phyloP scores from a whole-genome alignment of 208 protist species.

The Leishmania martiniquensis region DNA sequence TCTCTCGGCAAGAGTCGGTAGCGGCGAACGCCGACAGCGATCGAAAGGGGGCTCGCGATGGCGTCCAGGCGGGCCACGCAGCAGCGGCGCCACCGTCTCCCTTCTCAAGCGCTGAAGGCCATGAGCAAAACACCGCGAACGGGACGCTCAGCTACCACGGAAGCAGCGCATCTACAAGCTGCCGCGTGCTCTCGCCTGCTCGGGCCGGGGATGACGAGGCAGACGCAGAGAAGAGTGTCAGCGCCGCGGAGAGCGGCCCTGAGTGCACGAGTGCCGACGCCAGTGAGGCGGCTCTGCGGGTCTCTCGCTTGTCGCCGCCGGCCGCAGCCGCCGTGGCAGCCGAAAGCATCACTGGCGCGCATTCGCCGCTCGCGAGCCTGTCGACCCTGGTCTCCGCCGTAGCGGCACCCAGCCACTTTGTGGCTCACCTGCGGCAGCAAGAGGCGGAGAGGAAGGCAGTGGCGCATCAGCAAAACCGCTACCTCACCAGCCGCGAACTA shows the following conservation, averaged over 20 bases:
- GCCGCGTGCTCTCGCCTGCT: no score
- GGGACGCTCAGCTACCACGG: neutral
- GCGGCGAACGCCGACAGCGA: neutral
- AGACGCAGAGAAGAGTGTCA: constrained; percentile 15
- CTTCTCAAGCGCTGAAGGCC: neutral
- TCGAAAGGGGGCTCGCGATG: neutral
- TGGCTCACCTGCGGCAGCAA: constrained; percentile 27
- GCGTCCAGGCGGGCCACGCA: neutral
- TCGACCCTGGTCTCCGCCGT: constrained; percentile 22
- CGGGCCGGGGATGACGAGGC: neutral
- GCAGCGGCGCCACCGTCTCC: neutral
- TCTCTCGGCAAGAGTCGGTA: neutral
- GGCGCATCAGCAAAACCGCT: constrained; percentile 25
- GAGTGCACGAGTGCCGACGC: constrained; percentile 12
- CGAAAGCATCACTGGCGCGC: neutral
- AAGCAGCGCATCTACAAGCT: neutral
- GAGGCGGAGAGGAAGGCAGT: constrained; percentile 13
- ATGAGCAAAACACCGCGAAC: neutral
- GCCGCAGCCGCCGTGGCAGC: constrained; percentile 3
- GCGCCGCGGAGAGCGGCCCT: constrained; percentile 11
- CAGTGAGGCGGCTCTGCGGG: constrained; percentile 12
- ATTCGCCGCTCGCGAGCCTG: constrained; percentile 18
- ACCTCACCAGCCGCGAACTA: constrained; percentile 22
- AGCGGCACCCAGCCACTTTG: constrained; percentile 22
- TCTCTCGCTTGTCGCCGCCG: constrained; percentile 8